Percentiles rank a stretch among this genome's conserved stretches.
These are phyloP conservation scores for Cyclotella cryptica DNA, from an alignment of 108 stramenopile species.

Conservation along the genomic window DNA sequence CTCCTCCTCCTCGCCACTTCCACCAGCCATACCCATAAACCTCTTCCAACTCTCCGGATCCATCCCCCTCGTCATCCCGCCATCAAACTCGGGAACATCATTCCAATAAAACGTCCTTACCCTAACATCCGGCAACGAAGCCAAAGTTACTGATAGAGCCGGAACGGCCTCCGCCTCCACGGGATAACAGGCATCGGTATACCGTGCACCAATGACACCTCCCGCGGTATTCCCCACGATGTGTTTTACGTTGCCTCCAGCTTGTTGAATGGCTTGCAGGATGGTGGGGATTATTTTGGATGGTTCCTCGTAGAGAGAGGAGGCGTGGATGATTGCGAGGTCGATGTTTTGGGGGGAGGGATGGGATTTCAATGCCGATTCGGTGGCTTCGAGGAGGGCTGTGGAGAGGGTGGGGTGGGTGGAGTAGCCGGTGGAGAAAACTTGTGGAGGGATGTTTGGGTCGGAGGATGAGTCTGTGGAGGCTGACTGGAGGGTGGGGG, in stretches of 20 bases:
- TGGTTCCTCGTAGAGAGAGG: conserved; percentile 72
- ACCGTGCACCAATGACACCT: conserved; percentile 62
- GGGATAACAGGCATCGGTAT: conserved; percentile 37
- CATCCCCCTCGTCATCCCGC: conserved; percentile 23
- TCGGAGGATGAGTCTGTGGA: too few relatives aligned
- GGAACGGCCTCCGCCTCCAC: conserved; percentile 79
- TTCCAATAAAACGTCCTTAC: conserved; percentile 71
- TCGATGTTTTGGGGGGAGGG: conserved; percentile 54
- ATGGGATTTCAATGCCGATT: conserved; percentile 57
- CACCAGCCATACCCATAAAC: neutral
- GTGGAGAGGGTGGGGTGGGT: conserved; percentile 47
- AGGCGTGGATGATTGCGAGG: conserved; percentile 70
- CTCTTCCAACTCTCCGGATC: neutral
- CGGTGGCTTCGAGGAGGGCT: conserved; percentile 68
- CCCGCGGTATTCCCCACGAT: conserved; percentile 78
- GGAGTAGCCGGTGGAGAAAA: conserved; percentile 75
- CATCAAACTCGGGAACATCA: conserved; percentile 70
- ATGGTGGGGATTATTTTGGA: conserved; percentile 11
- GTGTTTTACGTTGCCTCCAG: conserved; percentile 45
- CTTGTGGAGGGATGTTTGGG: conserved; percentile 54
- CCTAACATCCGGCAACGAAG: conserved; percentile 71
- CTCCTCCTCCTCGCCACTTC: conserved; percentile 23
- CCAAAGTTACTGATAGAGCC: conserved; percentile 67
- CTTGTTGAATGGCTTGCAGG: neutral
- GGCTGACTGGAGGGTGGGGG: too few relatives aligned